Conservation (phyloP, 2,329 filamentous ascomycete genomes). For the Alternaria dauci region DNA sequence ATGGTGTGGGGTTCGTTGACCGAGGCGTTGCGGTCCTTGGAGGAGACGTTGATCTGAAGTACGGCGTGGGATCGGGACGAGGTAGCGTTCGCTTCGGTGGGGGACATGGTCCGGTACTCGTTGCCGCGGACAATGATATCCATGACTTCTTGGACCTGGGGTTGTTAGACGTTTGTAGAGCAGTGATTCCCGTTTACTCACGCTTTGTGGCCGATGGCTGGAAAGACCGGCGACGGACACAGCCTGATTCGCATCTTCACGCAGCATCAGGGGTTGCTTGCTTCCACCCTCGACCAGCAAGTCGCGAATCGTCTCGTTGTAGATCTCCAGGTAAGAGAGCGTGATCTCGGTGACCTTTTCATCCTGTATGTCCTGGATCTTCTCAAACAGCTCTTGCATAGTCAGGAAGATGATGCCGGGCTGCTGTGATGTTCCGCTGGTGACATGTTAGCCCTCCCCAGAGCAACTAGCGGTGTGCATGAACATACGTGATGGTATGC, state of each 20-base stretch:
- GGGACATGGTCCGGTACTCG: constrained; percentile 92
- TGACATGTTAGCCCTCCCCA: constrained; percentile 25
- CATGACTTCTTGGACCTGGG: constrained; percentile 83
- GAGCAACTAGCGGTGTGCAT: background rate
- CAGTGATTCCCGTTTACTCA: constrained; percentile 51
- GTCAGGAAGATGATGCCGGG: constrained; percentile 98
- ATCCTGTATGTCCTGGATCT: constrained; percentile 83
- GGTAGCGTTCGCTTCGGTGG: constrained; percentile 95
- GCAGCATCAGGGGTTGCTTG: constrained; percentile 86
- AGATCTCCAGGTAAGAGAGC: constrained; percentile 96
- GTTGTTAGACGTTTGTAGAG: constrained; percentile 29
- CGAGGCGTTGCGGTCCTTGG: constrained; percentile 91
- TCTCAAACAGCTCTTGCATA: constrained; percentile 98
- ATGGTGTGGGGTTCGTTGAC: constrained; percentile 96
- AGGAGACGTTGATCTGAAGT: constrained; percentile 93
- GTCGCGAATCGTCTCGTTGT: constrained; percentile 98
- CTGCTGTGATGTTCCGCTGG: constrained; percentile 80
- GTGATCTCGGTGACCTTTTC: constrained; percentile 92
- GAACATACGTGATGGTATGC: constrained; percentile 77
- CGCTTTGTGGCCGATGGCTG: constrained; percentile 88
- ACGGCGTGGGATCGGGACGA: constrained; percentile 97
- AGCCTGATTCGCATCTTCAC: constrained; percentile 91
- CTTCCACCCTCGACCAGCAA: constrained; percentile 84
- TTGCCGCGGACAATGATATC: constrained; percentile 98
- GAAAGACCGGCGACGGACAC: constrained; percentile 91